These are phyloP conservation scores for Trebouxia sp. DNA, from an alignment of 139 green algal species.

Conservation along the genomic window DNA sequence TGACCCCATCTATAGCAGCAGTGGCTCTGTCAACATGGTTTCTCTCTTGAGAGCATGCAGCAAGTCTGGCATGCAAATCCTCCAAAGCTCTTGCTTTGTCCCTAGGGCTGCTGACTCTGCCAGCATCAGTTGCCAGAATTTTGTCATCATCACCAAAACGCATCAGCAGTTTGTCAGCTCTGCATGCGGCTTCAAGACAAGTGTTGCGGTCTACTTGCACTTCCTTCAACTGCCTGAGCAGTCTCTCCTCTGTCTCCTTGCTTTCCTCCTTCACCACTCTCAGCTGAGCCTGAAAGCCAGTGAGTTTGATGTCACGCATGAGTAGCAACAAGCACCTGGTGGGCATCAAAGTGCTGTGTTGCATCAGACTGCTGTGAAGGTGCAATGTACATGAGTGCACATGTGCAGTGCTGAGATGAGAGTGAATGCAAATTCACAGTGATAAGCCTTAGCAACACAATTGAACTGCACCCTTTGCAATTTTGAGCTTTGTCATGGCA, in stretches of 20 bases:
- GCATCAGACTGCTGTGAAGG: too few relatives aligned
- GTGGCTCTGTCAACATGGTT: background rate
- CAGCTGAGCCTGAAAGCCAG: conserved; percentile 32
- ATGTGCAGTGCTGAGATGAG: too few relatives aligned
- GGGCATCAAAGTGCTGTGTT: too few relatives aligned
- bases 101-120: conserved; percentile 4
- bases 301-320: too few relatives aligned
- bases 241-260: conserved; percentile 22
- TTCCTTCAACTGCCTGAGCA: conserved; percentile 31
- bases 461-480: background rate
- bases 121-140: background rate
- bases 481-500: too few relatives aligned
- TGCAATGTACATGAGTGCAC: too few relatives aligned
- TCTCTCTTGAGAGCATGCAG: background rate
- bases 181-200: conserved; percentile 32
- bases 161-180: conserved; percentile 32
- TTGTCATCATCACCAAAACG: conserved; percentile 23
- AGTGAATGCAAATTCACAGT: too few relatives aligned
- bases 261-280: conserved; percentile 24
- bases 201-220: conserved; percentile 37
- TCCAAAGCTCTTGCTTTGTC: conserved; percentile 5
- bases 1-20: background rate
- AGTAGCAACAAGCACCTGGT: background rate
- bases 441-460: too few relatives aligned
- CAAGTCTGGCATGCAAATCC: background rate